Evolutionary conservation across 2,329 filamentous ascomycete genomes (phyloP).

Genomic region (Paecilomyces variotii): DNA sequence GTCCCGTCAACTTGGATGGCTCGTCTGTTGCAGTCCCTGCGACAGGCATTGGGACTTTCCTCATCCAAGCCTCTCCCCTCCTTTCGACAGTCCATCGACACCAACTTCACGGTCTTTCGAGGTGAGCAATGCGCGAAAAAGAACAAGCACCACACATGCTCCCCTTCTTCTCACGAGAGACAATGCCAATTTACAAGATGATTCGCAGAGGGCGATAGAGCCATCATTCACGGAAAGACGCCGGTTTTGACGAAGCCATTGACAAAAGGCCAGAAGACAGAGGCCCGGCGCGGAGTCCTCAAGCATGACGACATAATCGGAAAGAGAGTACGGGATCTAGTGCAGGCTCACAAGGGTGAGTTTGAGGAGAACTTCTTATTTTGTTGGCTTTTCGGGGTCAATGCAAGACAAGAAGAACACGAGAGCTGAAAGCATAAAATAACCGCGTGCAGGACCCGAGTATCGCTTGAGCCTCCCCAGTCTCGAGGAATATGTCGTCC

Average conservation of each 20-base stretch:
- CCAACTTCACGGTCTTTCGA: constrained; percentile 31
- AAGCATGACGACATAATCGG: constrained; percentile 55
- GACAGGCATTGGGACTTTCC: constrained; percentile 20
- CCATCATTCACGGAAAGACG: constrained; percentile 31
- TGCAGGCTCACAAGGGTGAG: constrained; percentile 46
- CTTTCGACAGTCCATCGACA: constrained; percentile 23
- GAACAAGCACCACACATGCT: background rate
- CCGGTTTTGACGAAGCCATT: constrained; percentile 37
- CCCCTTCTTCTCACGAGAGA: background rate
- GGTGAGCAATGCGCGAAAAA: constrained; percentile 14
- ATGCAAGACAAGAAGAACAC: background rate
- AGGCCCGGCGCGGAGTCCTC: constrained; percentile 29
- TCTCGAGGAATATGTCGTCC: constrained; percentile 63
- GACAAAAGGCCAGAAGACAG: constrained; percentile 25
- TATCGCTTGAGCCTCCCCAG: constrained; percentile 58
- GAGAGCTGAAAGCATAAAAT: constrained; percentile 1
- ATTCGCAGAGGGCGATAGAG: constrained; percentile 35
- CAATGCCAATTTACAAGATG: background rate
- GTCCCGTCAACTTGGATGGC: constrained; percentile 18
- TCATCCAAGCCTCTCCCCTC: constrained; percentile 9
- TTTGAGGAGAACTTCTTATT: constrained; percentile 1
- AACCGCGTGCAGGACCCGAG: constrained; percentile 27
- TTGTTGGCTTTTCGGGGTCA: background rate
- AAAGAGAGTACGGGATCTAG: constrained; percentile 49
- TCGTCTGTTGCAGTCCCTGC: constrained; percentile 25